Conservation (phyloP, 805 yeast genomes). For the Cyberlindnera amylophila region DNA sequence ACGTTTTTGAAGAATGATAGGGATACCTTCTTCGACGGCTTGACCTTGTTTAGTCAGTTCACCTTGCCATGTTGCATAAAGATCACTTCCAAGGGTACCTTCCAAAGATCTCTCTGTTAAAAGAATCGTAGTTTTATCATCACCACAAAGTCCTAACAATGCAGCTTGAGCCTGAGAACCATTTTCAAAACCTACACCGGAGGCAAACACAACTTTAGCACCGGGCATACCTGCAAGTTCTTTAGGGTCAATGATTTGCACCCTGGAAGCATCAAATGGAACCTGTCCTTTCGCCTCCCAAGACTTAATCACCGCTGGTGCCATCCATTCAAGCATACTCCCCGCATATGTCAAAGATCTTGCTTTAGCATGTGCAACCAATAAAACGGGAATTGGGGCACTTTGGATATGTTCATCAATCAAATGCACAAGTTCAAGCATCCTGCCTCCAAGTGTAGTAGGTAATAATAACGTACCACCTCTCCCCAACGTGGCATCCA, state of each 20-base stretch:
- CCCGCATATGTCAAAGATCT: conserved; percentile 77
- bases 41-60: conserved; percentile 33
- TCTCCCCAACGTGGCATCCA: conserved; percentile 60
- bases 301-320: conserved; percentile 74
- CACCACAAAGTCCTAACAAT: conserved; percentile 52
- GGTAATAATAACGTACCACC: conserved; percentile 86
- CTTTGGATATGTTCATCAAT: conserved; percentile 59
- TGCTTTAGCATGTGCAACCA: conserved; percentile 76
- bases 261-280: conserved; percentile 73
- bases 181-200: conserved; percentile 59
- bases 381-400: conserved; percentile 60
- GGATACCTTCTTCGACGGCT: conserved; percentile 54
- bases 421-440: conserved; percentile 71
- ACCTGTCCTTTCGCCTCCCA: conserved; percentile 74
- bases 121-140: conserved; percentile 64
- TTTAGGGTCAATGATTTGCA: conserved; percentile 52
- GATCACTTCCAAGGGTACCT: conserved; percentile 44
- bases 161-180: conserved; percentile 60
- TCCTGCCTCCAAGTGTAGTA: conserved; percentile 73
- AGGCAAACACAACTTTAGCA: conserved; percentile 76
- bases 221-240: conserved; percentile 55
- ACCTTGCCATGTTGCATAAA: conserved; percentile 52
- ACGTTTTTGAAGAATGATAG: conserved; percentile 49
- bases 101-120: conserved; percentile 62
- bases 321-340: conserved; percentile 95